These are phyloP conservation scores for Antitrichia curtipendula DNA, from an alignment of 225 moss, liverwort and hornwort genomes.

Conservation along the genomic window DNA sequence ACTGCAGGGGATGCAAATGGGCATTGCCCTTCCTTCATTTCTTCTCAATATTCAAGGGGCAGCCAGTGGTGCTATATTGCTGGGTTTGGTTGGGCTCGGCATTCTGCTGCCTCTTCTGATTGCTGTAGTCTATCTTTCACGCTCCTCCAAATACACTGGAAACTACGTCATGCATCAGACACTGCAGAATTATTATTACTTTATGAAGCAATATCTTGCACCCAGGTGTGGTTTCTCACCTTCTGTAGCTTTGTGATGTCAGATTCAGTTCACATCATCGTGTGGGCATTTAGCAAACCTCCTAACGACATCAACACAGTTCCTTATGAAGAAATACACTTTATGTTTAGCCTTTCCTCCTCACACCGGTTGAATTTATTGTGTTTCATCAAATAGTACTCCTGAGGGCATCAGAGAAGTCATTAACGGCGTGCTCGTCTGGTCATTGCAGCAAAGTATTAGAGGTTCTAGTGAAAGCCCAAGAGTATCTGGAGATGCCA, in stretches of 20 bases:
- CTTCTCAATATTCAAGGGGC: constrained; percentile 94
- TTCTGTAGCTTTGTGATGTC: background rate
- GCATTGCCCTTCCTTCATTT: constrained; percentile 85
- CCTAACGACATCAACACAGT: background rate
- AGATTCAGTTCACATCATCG: background rate
- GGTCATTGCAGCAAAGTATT: constrained; percentile 65
- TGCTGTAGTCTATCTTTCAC: constrained; percentile 85
- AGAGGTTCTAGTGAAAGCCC: constrained; percentile 84
- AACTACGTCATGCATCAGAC: constrained; percentile 99
- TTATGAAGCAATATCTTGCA: constrained; percentile 95
- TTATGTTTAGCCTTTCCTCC: background rate
- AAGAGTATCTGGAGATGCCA: constrained; percentile 88
- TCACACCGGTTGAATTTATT: background rate
- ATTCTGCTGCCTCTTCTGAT: constrained; percentile 79
- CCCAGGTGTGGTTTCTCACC: constrained; percentile 46
- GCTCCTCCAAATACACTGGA: constrained; percentile 92
- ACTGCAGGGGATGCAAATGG: constrained; percentile 87
- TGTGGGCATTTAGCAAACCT: background rate
- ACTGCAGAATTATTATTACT: constrained; percentile 60
- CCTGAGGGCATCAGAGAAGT: background rate
- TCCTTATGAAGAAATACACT: background rate
- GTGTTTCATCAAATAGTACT: background rate
- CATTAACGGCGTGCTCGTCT: background rate
- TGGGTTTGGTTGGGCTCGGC: constrained; percentile 83
- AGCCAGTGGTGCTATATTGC: constrained; percentile 68